A percentile compares a stretch with the other conserved stretches of the same genome.
phyloP scores from a whole-genome alignment of 345 rosid genomes.

The Moricandia moricandioides region DNA sequence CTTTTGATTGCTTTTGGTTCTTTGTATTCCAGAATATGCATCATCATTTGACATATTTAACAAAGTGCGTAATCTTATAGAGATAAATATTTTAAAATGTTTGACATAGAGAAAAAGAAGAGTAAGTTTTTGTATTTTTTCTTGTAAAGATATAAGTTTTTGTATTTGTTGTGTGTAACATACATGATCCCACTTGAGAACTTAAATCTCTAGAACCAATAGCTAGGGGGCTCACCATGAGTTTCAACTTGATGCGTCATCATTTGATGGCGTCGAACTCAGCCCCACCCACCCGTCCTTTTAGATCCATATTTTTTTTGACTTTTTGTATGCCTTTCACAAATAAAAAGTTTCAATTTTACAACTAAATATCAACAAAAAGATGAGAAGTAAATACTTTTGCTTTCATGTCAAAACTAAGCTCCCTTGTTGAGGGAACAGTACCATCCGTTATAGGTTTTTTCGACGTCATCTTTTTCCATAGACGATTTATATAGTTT shows the following conservation, averaged over 20 bases:
- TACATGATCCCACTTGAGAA: background rate
- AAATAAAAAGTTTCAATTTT: background rate
- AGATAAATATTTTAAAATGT: background rate
- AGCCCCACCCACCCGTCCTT: slow-evolving; percentile 15
- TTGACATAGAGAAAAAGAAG: background rate
- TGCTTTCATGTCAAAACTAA: background rate
- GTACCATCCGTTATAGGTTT: background rate
- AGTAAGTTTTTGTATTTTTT: too few relatives aligned
- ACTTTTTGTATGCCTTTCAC: background rate
- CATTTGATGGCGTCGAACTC: slow-evolving; percentile 28
- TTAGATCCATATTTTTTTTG: background rate
- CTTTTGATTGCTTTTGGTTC: background rate
- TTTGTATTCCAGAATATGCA: background rate
- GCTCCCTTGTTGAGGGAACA: background rate
- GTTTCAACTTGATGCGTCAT: slow-evolving; percentile 28
- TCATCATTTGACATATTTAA: background rate
- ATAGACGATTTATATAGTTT: background rate
- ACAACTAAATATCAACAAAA: background rate
- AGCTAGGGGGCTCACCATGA: slow-evolving; percentile 16
- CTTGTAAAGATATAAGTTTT: too few relatives aligned
- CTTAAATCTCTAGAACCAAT: background rate
- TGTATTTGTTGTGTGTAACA: background rate
- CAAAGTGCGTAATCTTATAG: background rate
- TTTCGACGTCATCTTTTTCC: background rate
- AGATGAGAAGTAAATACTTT: background rate